Evolutionary conservation across 768 basidiomycete species (phyloP), one percentile per base, ranked within the genome.

Genomic region (Mycena belliarum): DNA sequence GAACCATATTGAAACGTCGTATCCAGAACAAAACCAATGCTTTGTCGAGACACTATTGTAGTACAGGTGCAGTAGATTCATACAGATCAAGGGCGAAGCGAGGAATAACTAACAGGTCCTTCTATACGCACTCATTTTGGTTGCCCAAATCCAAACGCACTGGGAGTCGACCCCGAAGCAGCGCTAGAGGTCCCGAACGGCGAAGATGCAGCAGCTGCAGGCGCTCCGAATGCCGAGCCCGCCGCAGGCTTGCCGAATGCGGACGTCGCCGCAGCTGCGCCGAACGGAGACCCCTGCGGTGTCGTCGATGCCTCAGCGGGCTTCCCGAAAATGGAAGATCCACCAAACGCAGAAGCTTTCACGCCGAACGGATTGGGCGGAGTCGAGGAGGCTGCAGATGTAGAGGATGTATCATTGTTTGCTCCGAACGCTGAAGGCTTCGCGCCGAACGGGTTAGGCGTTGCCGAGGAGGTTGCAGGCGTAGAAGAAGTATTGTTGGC

Each of bases 111-210:
- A 44, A 52, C 28, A 35, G 11, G 23, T 32, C 18, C 32, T 35
- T 10, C 23, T 52, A 43, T 59, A 59, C 20, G 37, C 20, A 44
- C 47, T 60, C 58, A 54, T 45, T 50, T 60, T 54, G 50, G 40
- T 25, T 49, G 47, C 21, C 71, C 70, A 58, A 76, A 76, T 26
- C 72, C 72, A 60, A 76, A 72, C 11, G 70, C 61, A 57, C 66
- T 70, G 2, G 71, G 60, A 6, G 65, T 60, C 14, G n/a, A n/a
- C n/a, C 53, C n/a, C 9, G 33, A 35, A 35, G 33, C 14, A 35
- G 33, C 33, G 37, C 18, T 3, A n/a, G 37, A 4, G 37, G 37
- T 50, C n/a, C 60, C 60, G 33, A 62, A 57, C 23, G 38, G 23
- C 21, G 61, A 55, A 5, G 41, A 42, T 38, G 47, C 38, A 47